Evolutionary conservation across 805 yeast genomes (phyloP).

Genomic region (Pichia deserticola): DNA sequence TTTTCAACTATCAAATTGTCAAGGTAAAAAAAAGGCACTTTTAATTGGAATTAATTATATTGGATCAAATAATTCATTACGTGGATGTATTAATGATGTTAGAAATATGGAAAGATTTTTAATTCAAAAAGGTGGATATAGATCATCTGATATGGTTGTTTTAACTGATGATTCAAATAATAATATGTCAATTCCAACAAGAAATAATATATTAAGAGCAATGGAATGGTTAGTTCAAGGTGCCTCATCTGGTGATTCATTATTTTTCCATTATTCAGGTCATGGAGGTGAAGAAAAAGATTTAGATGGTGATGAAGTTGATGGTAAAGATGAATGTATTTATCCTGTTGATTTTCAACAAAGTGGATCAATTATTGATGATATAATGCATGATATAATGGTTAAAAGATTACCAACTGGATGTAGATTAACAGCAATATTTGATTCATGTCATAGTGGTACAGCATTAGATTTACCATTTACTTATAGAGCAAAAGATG

Average conservation of each 20-base stretch:
- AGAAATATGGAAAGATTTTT: slow-evolving; percentile 38
- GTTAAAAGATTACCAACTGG: slow-evolving; percentile 67
- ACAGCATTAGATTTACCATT: slow-evolving; percentile 76
- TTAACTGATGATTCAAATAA: slow-evolving; percentile 50
- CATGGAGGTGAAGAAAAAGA: slow-evolving; percentile 77
- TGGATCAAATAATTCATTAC: slow-evolving; percentile 37
- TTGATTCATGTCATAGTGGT: slow-evolving; percentile 85
- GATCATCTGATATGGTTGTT: slow-evolving; percentile 48
- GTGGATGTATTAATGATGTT: slow-evolving; percentile 80
- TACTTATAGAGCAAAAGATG: slow-evolving; percentile 67
- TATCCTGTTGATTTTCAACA: slow-evolving; percentile 43
- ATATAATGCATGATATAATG: slow-evolving; percentile 62
- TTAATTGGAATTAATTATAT: slow-evolving; percentile 73
- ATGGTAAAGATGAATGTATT: slow-evolving; percentile 32
- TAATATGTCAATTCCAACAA: slow-evolving; percentile 48
- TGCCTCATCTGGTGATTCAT: slow-evolving; percentile 69
- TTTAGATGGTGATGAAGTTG: slow-evolving; percentile 32
- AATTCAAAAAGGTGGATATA: slow-evolving; percentile 38
- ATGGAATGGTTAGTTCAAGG: slow-evolving; percentile 74
- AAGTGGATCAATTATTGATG: slow-evolving; percentile 67
- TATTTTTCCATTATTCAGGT: slow-evolving; percentile 80
- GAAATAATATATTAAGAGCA: slow-evolving; percentile 64
- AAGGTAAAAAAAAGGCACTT: slow-evolving; percentile 68
- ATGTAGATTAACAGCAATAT: slow-evolving; percentile 68
- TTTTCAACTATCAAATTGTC: slow-evolving; percentile 57